A percentile compares a stretch with the other conserved stretches of the same genome.
Evolutionary conservation across 495 filamentous ascomycete genomes (phyloP).

Genomic region (Penicillium angulare): DNA sequence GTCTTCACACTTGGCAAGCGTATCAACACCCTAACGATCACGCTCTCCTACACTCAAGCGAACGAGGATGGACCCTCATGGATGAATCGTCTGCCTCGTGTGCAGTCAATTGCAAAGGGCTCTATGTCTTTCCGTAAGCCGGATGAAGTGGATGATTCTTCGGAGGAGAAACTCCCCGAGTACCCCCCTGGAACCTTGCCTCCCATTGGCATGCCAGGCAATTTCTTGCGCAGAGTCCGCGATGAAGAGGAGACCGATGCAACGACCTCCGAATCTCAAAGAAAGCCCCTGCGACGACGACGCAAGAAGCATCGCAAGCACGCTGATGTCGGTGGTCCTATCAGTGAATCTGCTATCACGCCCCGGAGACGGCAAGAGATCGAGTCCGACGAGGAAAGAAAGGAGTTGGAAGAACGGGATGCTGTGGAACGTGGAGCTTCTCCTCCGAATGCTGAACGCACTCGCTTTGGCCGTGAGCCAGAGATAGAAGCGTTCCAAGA

Average conservation of each 20-base stretch:
- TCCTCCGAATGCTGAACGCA: constrained; percentile 31
- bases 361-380: constrained; percentile 56
- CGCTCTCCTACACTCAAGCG: constrained; percentile 90
- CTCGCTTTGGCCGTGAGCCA: constrained; percentile 37
- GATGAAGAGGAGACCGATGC: constrained; percentile 64
- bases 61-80: constrained; percentile 87
- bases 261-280: constrained; percentile 54
- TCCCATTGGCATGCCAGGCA: constrained; percentile 69
- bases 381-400: constrained; percentile 24
- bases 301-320: constrained; percentile 60
- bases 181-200: constrained; percentile 78
- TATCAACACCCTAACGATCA: constrained; percentile 94
- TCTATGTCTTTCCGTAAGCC: constrained; percentile 78
- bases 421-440: constrained; percentile 32
- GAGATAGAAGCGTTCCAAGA: constrained; percentile 73
- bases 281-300: constrained; percentile 50
- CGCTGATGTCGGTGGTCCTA: constrained; percentile 79
- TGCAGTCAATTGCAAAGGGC: constrained; percentile 73
- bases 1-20: constrained; percentile 98
- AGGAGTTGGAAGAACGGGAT: constrained; percentile 40
- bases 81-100: constrained; percentile 92
- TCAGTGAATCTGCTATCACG: constrained; percentile 85
- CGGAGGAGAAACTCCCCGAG: constrained; percentile 62
- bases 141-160: constrained; percentile 51
- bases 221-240: constrained; percentile 78